Base-by-base conservation (phyloP, 768 basidiomycete species). In the Lactarius sanguifluus region DNA sequence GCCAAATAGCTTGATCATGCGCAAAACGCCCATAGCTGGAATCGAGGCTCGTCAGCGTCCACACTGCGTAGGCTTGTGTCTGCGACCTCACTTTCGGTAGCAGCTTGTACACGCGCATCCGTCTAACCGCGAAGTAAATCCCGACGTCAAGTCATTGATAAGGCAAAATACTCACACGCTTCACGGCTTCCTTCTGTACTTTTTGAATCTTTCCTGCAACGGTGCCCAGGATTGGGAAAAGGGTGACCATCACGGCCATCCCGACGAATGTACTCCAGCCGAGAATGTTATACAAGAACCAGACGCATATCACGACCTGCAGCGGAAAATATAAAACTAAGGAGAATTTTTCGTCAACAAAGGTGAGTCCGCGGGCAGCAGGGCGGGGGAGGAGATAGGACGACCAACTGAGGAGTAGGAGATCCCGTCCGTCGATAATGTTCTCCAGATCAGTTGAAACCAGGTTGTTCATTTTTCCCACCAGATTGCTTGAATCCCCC, bases 401-500 rank as follows among this genome's bases (percentile, higher is more conserved):
- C 12, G 20, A 65, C 71, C 2, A 40, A 72, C 64, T 25, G 20
- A 69, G 30, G 8, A 70, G 57, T 7, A 64, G 52, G 54, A 74
- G 73, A 58, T 75, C 72, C 13, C 75, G 73, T 25, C 72, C 76
- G 2, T 72, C 70, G 20, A 72, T 52, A n/a, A 77, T 57, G 45
- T 72, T 73, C 57, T 67, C 71, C 59, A 84, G 71, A 74, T 93
- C 91, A 2, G 86, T 86, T 8, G 89, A 86, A 38, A 90, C 83
- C 9, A 92, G 76, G 62, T 91, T 92, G 74, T 89, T 92, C 73
- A 93, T 86, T 72, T 85, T 89, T 12, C 92, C 91, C 43, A 86
- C 83, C 25, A 90, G 75, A 72, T 88, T 86, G 7, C 76, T 77
- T 10, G 76, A 73, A 36, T 65, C 59, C 1, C 56, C 45, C 30